Conservation (phyloP, 2,329 filamentous ascomycete genomes). For the Mycosphaerella sp. region DNA sequence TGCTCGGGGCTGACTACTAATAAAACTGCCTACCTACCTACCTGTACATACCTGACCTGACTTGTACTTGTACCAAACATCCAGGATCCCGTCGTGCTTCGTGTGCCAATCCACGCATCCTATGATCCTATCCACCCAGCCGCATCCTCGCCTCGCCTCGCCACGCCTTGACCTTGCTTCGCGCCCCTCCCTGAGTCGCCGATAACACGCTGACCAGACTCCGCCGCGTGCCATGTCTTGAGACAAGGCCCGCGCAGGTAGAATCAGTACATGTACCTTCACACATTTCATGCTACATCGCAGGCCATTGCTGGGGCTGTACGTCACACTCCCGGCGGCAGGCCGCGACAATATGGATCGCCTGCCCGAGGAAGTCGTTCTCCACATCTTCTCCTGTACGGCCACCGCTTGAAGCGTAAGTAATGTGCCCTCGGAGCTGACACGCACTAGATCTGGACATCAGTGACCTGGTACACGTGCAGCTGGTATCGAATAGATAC, state of each 20-base stretch:
- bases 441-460: constrained; percentile 53
- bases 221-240: not conserved
- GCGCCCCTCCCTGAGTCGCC: not conserved
- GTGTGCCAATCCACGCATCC: not conserved
- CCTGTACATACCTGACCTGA: too few relatives aligned
- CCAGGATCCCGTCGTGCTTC: not conserved
- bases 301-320: constrained; percentile 6
- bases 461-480: constrained; percentile 58
- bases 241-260: not conserved
- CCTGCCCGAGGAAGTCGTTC: constrained; percentile 38
- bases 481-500: constrained; percentile 62
- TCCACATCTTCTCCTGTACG: constrained; percentile 41
- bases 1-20: too few relatives aligned
- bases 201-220: not conserved
- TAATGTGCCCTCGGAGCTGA: constrained; percentile 10
- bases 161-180: constrained; percentile 4
- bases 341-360: constrained; percentile 15
- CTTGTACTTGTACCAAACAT: too few relatives aligned
- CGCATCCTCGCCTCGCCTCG: not conserved
- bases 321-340: not conserved
- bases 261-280: too few relatives aligned
- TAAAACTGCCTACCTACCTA: too few relatives aligned
- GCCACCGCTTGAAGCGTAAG: not conserved
- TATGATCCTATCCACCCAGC: not conserved
- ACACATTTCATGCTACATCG: not conserved